phyloP scores from a whole-genome alignment of 257 asterid species.

The Buddleja alternifolia region DNA sequence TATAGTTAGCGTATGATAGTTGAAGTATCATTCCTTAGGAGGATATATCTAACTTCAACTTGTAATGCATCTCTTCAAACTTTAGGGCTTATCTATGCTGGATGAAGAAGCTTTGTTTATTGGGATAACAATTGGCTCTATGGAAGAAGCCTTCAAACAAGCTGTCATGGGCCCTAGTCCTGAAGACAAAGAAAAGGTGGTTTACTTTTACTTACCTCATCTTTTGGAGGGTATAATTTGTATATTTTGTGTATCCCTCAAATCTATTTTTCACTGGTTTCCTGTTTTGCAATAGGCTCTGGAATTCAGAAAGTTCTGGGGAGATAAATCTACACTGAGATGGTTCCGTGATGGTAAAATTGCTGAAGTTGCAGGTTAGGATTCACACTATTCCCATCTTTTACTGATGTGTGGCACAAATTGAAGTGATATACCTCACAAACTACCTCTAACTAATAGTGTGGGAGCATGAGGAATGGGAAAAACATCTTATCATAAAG shows the following conservation, averaged over 20 bases:
- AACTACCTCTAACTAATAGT: slow-evolving; percentile 46
- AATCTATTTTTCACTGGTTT: slow-evolving; percentile 4
- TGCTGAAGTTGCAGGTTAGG: slow-evolving; percentile 95
- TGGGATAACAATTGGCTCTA: slow-evolving; percentile 68
- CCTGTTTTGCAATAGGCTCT: slow-evolving; percentile 59
- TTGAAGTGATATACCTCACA: slow-evolving; percentile 18
- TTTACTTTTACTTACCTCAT: slow-evolving; percentile 24
- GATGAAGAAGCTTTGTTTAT: slow-evolving; percentile 70
- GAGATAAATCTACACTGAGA: slow-evolving; percentile 87
- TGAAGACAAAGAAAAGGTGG: slow-evolving; percentile 89
- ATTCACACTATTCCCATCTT: slow-evolving; percentile 26
- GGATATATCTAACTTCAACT: slow-evolving; percentile 24
- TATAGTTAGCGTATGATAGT: slow-evolving; percentile 19
- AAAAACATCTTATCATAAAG: slow-evolving; percentile 81
- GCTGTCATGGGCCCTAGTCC: slow-evolving; percentile 94
- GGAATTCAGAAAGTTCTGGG: slow-evolving; percentile 95
- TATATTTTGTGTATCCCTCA: background rate
- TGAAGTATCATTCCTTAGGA: slow-evolving; percentile 19
- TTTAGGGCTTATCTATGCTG: slow-evolving; percentile 71
- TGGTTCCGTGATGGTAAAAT: slow-evolving; percentile 90
- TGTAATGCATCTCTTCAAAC: slow-evolving; percentile 25
- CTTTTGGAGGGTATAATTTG: slow-evolving; percentile 16
- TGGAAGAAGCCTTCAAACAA: slow-evolving; percentile 80
- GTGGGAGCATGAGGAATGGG: slow-evolving; percentile 86
- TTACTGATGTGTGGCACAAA: slow-evolving; percentile 27